Percentiles rank a stretch among this genome's conserved stretches.
phyloP scores from a whole-genome alignment of 768 basidiomycete species.

The Boletus reticuloceps region DNA sequence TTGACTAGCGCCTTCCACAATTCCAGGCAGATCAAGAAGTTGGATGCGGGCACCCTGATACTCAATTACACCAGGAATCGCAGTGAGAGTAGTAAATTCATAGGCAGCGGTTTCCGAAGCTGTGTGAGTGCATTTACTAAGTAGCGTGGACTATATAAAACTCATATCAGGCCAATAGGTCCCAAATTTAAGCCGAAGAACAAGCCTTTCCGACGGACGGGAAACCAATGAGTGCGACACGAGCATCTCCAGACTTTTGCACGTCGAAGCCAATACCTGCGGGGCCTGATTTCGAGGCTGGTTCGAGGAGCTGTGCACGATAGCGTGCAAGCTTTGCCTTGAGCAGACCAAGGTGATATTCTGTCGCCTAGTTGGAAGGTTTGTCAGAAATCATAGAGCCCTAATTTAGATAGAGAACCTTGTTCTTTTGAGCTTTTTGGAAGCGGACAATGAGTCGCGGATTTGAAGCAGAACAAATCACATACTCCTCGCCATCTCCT shows the following conservation, averaged over 20 bases:
- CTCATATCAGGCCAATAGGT: conserved; percentile 4
- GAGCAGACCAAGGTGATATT: conserved; percentile 89
- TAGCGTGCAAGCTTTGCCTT: conserved; percentile 96
- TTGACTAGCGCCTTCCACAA: conserved; percentile 90
- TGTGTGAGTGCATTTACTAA: conserved; percentile 91
- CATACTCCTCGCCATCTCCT: conserved; percentile 98
- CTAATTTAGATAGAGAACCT: conserved; percentile 45
- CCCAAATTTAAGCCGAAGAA: neutral
- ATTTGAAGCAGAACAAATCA: conserved; percentile 13
- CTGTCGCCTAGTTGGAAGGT: conserved; percentile 63
- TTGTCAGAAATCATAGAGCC: conserved; percentile 9
- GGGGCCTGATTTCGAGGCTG: conserved; percentile 77
- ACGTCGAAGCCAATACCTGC: conserved; percentile 87
- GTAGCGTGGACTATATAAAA: conserved; percentile 70
- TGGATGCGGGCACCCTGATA: conserved; percentile 94
- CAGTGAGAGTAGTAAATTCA: conserved; percentile 93
- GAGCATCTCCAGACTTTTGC: conserved; percentile 82
- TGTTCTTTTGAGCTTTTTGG: conserved; percentile 86
- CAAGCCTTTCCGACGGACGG: conserved; percentile 88
- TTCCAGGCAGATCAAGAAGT: conserved; percentile 92
- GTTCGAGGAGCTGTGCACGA: conserved; percentile 92
- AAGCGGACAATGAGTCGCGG: neutral
- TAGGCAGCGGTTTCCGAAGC: conserved; percentile 87
- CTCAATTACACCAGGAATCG: conserved; percentile 96
- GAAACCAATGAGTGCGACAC: conserved; percentile 92